Evolutionary conservation across 306 rosid genomes (phyloP).

Genomic region (Quercus dentata): DNA sequence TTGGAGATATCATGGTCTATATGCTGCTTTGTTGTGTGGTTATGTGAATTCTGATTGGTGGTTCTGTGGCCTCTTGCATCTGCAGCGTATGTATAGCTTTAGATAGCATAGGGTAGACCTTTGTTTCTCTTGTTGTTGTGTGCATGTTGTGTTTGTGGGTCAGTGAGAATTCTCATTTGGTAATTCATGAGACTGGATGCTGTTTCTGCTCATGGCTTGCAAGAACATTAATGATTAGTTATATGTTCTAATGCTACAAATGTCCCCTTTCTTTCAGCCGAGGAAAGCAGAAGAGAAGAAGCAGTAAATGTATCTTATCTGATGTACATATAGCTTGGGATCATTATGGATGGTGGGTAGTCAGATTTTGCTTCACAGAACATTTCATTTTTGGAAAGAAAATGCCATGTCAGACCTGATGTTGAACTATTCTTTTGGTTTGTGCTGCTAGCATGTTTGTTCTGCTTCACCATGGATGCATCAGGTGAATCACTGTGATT

Average conservation of each 20-base stretch:
- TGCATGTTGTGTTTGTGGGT: background rate
- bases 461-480: constrained; percentile 16
- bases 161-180: background rate
- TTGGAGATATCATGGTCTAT: background rate
- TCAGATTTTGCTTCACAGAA: background rate
- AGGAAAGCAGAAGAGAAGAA: constrained; percentile 92
- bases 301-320: constrained; percentile 35
- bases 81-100: background rate
- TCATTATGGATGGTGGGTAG: constrained; percentile 4
- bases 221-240: background rate
- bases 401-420: background rate
- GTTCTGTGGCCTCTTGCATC: background rate
- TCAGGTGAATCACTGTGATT: constrained; percentile 7
- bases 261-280: constrained; percentile 55
- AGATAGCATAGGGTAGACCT: background rate
- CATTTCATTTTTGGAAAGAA: constrained; percentile 18
- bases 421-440: constrained; percentile 2
- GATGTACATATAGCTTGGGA: background rate
- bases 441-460: background rate
- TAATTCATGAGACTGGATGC: background rate
- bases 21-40: background rate
- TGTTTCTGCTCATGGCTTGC: background rate
- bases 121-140: background rate
- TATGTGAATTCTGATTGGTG: background rate
- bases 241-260: background rate